Evolutionary conservation across 805 yeast genomes (phyloP).

Genomic region (Ascoidea rubescens): DNA sequence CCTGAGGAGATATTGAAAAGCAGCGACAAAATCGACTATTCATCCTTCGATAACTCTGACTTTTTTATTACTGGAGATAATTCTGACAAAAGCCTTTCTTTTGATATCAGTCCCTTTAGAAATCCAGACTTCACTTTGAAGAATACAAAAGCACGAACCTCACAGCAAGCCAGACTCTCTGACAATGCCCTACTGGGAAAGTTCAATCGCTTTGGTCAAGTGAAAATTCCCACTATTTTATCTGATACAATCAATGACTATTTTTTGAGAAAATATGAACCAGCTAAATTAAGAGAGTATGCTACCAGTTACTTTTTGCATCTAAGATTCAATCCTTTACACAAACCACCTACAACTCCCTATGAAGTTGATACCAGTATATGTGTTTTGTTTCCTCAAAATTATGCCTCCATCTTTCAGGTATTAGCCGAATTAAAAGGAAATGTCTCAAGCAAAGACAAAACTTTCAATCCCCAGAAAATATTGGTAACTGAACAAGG

Average conservation of each 20-base stretch:
- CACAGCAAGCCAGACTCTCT: conserved; percentile 30
- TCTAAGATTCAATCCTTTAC: conserved; percentile 39
- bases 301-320: conserved; percentile 43
- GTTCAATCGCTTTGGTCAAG: conserved; percentile 31
- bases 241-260: conserved; percentile 48
- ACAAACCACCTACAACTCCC: conserved; percentile 28
- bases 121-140: no score
- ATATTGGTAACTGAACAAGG: conserved; percentile 79
- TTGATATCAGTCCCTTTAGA: no score
- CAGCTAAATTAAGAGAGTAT: conserved; percentile 47
- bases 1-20: no score
- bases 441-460: conserved; percentile 26
- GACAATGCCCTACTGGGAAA: conserved; percentile 44
- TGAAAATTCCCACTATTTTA: conserved; percentile 41
- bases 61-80: no score
- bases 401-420: conserved; percentile 57
- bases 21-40: no score
- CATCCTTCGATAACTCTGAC: no score
- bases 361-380: conserved; percentile 68
- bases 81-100: no score
- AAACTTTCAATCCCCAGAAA: conserved; percentile 43
- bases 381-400: conserved; percentile 68
- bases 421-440: conserved; percentile 52
- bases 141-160: conserved; percentile 10
- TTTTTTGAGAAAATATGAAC: conserved; percentile 44